Conservation (phyloP, 768 basidiomycete genomes). For the Galerina sulciceps region DNA sequence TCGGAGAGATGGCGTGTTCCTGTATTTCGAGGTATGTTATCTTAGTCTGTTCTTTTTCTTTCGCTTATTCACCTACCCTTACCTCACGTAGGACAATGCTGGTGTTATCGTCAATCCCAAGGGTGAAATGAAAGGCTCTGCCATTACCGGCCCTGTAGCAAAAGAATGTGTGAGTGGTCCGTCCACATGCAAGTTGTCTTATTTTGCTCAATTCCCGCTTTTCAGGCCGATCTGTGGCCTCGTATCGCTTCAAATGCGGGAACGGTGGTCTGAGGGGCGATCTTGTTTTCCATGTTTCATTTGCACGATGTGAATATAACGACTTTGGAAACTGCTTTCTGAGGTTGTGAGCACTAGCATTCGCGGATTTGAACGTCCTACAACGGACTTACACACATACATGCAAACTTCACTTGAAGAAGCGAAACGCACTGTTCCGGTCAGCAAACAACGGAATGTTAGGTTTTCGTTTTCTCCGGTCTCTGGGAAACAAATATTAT, state of each 20-base stretch:
- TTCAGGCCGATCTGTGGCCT: constrained; percentile 95
- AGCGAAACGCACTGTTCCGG: no score
- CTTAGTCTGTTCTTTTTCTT: neutral
- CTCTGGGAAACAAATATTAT: no score
- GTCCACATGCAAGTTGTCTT: neutral
- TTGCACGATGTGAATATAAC: constrained; percentile 6
- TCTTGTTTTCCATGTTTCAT: constrained; percentile 11
- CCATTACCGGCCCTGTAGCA: constrained; percentile 95
- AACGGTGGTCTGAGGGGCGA: constrained; percentile 82
- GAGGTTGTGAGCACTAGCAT: neutral
- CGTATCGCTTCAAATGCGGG: constrained; percentile 99
- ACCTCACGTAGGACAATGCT: constrained; percentile 85
- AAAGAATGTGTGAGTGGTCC: constrained; percentile 91
- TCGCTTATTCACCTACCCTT: neutral
- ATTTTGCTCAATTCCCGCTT: neutral
- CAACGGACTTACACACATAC: no score
- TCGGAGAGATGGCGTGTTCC: constrained; percentile 96
- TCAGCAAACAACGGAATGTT: no score
- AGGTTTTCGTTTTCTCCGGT: no score
- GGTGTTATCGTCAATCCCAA: constrained; percentile 98
- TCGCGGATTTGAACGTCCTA: no score
- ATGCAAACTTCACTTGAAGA: no score
- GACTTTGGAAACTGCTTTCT: no score
- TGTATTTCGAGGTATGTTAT: constrained; percentile 86
- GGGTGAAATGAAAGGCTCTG: constrained; percentile 99